A percentile compares a stretch with the other conserved stretches of the same genome.
Evolutionary conservation across 768 basidiomycete genomes (phyloP).

Genomic region (Hortiboletus flavorubellus): DNA sequence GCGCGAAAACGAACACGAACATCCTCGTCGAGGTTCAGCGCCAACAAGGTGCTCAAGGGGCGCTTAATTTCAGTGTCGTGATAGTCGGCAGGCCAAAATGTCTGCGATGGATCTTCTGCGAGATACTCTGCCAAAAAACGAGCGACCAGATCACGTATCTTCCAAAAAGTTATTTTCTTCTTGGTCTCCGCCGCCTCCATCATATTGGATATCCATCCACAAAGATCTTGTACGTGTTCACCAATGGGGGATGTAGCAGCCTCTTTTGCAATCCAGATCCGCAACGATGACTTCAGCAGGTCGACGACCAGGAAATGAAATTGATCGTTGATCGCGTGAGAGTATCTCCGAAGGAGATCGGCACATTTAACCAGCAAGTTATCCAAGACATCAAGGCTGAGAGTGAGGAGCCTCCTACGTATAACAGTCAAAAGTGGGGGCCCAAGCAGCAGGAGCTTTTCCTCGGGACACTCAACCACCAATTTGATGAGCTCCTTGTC

Average conservation of each 20-base stretch:
- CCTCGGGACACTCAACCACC: constrained; percentile 45
- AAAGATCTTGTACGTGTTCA: constrained; percentile 46
- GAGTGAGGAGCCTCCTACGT: constrained; percentile 48
- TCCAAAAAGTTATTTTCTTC: constrained; percentile 57
- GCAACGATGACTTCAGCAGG: constrained; percentile 61
- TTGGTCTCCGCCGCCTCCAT: constrained; percentile 35
- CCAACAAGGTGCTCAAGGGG: constrained; percentile 49
- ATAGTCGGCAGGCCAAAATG: constrained; percentile 41
- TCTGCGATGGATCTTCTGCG: constrained; percentile 49
- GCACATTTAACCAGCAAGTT: constrained; percentile 53
- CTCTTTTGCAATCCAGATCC: constrained; percentile 49
- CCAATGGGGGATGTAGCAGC: constrained; percentile 35
- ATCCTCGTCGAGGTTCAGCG: constrained; percentile 65
- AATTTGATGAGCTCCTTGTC: constrained; percentile 59
- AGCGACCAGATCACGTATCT: constrained; percentile 58
- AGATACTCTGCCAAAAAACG: constrained; percentile 69
- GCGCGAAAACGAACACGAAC: constrained; percentile 81
- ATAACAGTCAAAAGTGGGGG: constrained; percentile 55
- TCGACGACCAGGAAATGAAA: constrained; percentile 54
- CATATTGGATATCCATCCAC: constrained; percentile 49
- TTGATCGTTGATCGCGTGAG: constrained; percentile 49
- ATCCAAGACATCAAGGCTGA: constrained; percentile 50
- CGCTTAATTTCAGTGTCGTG: constrained; percentile 29
- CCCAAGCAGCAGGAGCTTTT: constrained; percentile 58
- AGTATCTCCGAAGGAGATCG: constrained; percentile 50